Percentiles rank a stretch among this genome's conserved stretches.
Conservation (phyloP, 23 red algal species). For the Gracilariopsis chorda region DNA sequence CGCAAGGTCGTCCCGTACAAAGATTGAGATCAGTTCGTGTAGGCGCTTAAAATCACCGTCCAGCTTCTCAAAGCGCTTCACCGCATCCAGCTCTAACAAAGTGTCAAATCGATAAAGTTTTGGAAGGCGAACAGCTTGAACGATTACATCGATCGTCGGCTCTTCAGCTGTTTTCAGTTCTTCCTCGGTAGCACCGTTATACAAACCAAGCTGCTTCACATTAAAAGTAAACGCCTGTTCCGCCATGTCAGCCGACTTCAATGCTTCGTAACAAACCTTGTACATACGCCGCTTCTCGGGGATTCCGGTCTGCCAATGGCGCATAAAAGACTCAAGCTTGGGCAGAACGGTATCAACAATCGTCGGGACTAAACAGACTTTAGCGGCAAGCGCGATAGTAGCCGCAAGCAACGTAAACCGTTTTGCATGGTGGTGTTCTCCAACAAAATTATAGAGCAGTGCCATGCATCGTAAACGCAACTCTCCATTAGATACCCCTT, state of each 20-base stretch:
- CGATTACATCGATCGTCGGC: constrained; percentile 51
- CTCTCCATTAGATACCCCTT: constrained; percentile 19
- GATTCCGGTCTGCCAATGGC: constrained; percentile 41
- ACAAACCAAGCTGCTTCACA: constrained; percentile 63
- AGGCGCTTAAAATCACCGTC: constrained; percentile 44
- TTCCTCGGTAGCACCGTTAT: constrained; percentile 49
- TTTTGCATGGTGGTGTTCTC: constrained; percentile 36
- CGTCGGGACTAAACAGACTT: constrained; percentile 28
- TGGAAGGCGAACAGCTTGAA: constrained; percentile 64
- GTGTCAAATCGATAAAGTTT: constrained; percentile 84
- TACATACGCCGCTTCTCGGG: constrained; percentile 54
- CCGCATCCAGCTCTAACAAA: constrained; percentile 74
- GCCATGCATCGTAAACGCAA: constrained; percentile 66
- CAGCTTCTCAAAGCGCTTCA: constrained; percentile 45
- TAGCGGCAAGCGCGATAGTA: constrained; percentile 36
- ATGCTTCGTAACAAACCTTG: constrained; percentile 61
- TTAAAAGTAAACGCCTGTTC: constrained; percentile 64
- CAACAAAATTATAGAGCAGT: constrained; percentile 70
- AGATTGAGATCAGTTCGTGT: constrained; percentile 65
- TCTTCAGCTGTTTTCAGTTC: constrained; percentile 14
- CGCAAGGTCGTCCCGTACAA: constrained; percentile 69
- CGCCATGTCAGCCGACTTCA: constrained; percentile 31
- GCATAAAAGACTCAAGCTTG: constrained; percentile 41
- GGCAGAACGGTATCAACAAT: constrained; percentile 54
- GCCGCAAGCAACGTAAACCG: constrained; percentile 43